Evolutionary conservation across 2,329 filamentous ascomycete species (phyloP), one percentile per base, ranked within the genome.

Genomic region (Elsinoe perseae): DNA sequence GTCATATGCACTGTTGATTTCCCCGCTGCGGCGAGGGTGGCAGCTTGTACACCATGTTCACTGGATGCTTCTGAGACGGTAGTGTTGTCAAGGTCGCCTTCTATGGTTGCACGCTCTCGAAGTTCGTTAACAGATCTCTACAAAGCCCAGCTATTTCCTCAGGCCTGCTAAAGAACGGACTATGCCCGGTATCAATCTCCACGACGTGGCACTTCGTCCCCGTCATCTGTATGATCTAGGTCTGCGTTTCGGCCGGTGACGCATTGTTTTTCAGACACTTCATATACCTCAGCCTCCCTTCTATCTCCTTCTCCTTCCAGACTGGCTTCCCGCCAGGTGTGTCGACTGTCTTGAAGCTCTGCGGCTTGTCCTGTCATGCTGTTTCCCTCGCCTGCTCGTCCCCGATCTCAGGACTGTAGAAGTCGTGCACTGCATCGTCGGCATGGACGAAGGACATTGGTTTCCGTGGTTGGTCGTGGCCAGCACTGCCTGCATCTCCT

Each of bases 341-440:
- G 3, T n/a, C 21, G 14, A 54, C 23, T 2, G 27, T 18, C 27
- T 54, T 14, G 27, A 42, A n/a, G 4, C 32, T 21, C 25, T 54
- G 50, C 20, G 32, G 32, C 27, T 14, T 25, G 18, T 48, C 53
- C 34, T 60, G 56, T 38, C 57, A 50, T 6, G 56, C 50, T 48
- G 59, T 54, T 54, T 59, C 57, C 52, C 53, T 55, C 21, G 55
- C 21, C 57, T 54, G 23, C 38, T 56, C 12, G 58, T 30, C 14
- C 57, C 43, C 32, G 32, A 56, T 4, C 59, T 55, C 25, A 5
- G 46, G 46, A 44, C 20, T 21, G 21, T 40, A 54, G 30, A 54
- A 28, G 2, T 9, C 30, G 7, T 54, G 32, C n/a, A 32, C 12
- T 6, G 18, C 32, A 14, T 42, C 28, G 14, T 42, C 18, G 38